These are phyloP conservation scores for Didymellaceae sp. DNA, from an alignment of 2,329 filamentous ascomycete species.

Conservation along the genomic window DNA sequence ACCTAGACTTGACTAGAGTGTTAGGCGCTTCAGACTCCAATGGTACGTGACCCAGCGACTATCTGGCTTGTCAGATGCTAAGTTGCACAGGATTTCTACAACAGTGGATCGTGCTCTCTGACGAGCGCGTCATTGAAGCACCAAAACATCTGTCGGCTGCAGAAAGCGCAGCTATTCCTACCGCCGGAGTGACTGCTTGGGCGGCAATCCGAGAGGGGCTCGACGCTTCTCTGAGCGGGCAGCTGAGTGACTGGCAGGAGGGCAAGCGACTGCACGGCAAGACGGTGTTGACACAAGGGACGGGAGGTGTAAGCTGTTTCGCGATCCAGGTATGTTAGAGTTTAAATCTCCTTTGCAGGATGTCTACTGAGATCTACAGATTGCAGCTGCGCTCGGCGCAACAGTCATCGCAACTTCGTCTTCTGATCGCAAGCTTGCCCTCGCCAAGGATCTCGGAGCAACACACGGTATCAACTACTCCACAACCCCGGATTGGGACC, in stretches of 20 bases:
- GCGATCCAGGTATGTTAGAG: conserved; percentile 24
- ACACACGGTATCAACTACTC: conserved; percentile 63
- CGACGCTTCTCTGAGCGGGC: conserved; percentile 11
- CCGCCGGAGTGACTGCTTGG: conserved; percentile 35
- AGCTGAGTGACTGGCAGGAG: conserved; percentile 6
- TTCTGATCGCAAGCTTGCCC: conserved; percentile 57
- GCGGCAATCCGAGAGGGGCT: conserved; percentile 14
- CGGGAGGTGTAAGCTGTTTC: conserved; percentile 50
- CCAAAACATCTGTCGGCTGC: conserved; percentile 37
- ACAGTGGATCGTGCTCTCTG: conserved; percentile 29
- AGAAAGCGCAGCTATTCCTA: conserved; percentile 29
- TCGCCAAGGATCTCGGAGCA: conserved; percentile 54
- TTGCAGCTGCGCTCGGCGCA: conserved; percentile 43
- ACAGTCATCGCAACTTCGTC: conserved; percentile 66
- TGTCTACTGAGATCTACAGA: conserved; percentile 3
- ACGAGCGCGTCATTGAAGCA: conserved; percentile 27
- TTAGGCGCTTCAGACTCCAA: conserved; percentile 20
- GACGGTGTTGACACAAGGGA: conserved; percentile 68
- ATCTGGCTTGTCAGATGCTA: neutral
- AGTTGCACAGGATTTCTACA: conserved; percentile 11
- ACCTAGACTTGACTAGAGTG: conserved; percentile 32
- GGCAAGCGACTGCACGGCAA: conserved; percentile 29
- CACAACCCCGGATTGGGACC: conserved; percentile 60
- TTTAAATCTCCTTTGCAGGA: neutral
- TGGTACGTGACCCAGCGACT: conserved; percentile 38